A percentile compares a stretch with the other conserved stretches of the same genome.
phyloP scores from a whole-genome alignment of 2,329 filamentous ascomycete species.

The Aspergillus sp. region DNA sequence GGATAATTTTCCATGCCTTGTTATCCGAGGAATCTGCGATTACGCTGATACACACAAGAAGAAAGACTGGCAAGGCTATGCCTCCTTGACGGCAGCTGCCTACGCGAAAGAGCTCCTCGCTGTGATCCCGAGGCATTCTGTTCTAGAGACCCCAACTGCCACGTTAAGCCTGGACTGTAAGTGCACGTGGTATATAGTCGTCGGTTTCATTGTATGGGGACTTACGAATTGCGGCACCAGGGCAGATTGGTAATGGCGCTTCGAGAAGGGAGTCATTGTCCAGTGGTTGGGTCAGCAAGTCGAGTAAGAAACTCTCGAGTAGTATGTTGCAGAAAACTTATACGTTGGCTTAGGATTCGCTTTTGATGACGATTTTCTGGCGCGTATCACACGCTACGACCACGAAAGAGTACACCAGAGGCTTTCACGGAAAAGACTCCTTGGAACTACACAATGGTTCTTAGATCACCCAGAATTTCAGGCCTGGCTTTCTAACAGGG shows the following conservation, averaged over 20 bases:
- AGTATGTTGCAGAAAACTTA: background rate
- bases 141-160: background rate
- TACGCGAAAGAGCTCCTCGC: background rate
- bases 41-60: background rate
- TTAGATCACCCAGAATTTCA: constrained; percentile 17
- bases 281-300: background rate
- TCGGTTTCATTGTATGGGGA: no score
- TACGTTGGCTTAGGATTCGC: background rate
- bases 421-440: constrained; percentile 21
- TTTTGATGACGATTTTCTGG: constrained; percentile 7
- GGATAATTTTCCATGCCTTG: constrained; percentile 1
- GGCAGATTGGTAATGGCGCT: background rate
- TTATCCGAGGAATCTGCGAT: background rate
- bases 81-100: background rate
- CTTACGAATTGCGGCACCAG: background rate
- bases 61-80: background rate
- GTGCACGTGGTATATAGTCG: background rate
- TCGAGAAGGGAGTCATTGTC: background rate
- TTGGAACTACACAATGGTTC: constrained; percentile 23
- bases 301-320: background rate
- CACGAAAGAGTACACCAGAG: constrained; percentile 22
- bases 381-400: constrained; percentile 22
- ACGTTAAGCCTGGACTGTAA: background rate
- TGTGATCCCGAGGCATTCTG: background rate
- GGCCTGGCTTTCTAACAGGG: constrained; percentile 19